Evolutionary conservation across 768 basidiomycete genomes (phyloP).

Genomic region (Russula lepida): DNA sequence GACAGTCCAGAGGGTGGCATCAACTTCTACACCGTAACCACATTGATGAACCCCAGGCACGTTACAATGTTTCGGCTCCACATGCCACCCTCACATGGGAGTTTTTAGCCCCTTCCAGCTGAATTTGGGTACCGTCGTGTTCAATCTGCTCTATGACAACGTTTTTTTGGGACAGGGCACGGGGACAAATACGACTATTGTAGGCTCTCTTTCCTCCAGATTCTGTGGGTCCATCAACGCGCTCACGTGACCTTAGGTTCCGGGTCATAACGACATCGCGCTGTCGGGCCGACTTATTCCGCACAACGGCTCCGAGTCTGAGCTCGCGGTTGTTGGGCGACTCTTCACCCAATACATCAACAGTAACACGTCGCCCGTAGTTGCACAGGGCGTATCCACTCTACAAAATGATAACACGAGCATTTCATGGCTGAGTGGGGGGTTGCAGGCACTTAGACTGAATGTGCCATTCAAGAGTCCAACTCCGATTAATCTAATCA

Average conservation of each 20-base stretch:
- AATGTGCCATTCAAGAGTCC: constrained; percentile 52
- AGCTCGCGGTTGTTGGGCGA: constrained; percentile 44
- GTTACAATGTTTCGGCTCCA: not conserved
- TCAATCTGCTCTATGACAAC: constrained; percentile 50
- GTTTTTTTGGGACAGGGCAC: constrained; percentile 50
- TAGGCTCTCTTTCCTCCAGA: constrained; percentile 27
- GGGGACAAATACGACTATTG: constrained; percentile 43
- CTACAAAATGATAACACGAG: constrained; percentile 45
- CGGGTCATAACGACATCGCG: constrained; percentile 49
- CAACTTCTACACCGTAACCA: constrained; percentile 49
- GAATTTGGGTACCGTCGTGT: constrained; percentile 56
- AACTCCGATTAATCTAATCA: constrained; percentile 52
- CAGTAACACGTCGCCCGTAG: constrained; percentile 46
- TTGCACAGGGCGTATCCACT: constrained; percentile 53
- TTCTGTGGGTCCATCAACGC: not conserved
- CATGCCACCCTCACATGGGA: not conserved
- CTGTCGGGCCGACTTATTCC: constrained; percentile 49
- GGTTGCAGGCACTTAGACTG: constrained; percentile 48
- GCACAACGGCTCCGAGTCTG: constrained; percentile 35
- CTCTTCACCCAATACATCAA: constrained; percentile 71
- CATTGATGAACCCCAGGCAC: constrained; percentile 51
- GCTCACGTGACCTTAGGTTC: constrained; percentile 29
- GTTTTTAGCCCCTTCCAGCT: constrained; percentile 54
- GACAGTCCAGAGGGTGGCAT: constrained; percentile 63
- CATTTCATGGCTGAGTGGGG: constrained; percentile 61